Conservation (phyloP, 2,329 filamentous ascomycete species). For the Ophiocordyceps polyrhachis-furcata region DNA sequence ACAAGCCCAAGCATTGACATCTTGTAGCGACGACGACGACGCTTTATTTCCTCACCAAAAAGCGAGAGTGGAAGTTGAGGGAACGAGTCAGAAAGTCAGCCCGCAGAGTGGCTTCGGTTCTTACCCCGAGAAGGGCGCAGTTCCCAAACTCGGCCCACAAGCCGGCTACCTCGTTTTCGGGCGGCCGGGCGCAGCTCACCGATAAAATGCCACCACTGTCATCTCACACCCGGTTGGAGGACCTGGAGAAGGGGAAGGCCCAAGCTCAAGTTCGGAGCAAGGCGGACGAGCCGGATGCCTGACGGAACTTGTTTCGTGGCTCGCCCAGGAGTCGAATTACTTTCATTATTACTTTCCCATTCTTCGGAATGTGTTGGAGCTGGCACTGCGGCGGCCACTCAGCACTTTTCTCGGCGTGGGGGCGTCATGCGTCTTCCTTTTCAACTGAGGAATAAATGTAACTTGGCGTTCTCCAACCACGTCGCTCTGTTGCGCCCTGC, state of each 20-base stretch:
- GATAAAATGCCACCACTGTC: conserved; percentile 39
- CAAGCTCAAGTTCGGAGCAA: conserved; percentile 18
- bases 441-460: conserved; percentile 49
- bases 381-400: conserved; percentile 47
- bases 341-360: conserved; percentile 36
- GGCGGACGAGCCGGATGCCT: conserved; percentile 6
- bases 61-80: conserved; percentile 64
- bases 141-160: conserved; percentile 41
- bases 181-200: conserved; percentile 23
- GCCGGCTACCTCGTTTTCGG: conserved; percentile 9
- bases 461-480: conserved; percentile 47
- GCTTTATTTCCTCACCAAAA: conserved; percentile 68
- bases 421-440: conserved; percentile 26
- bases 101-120: conserved; percentile 37
- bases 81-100: conserved; percentile 53
- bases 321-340: not conserved
- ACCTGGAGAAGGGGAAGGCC: conserved; percentile 39
- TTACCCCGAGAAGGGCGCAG: conserved; percentile 42
- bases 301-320: conserved; percentile 2
- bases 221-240: conserved; percentile 31
- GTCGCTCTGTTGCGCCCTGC: conserved; percentile 26
- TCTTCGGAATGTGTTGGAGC: conserved; percentile 54
- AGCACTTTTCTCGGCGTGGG: conserved; percentile 14
- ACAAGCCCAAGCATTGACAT: conserved; percentile 4
- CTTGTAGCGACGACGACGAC: conserved; percentile 39